phyloP scores from a whole-genome alignment of 805 yeast genomes.

The Scheffersomyces amazonensis region DNA sequence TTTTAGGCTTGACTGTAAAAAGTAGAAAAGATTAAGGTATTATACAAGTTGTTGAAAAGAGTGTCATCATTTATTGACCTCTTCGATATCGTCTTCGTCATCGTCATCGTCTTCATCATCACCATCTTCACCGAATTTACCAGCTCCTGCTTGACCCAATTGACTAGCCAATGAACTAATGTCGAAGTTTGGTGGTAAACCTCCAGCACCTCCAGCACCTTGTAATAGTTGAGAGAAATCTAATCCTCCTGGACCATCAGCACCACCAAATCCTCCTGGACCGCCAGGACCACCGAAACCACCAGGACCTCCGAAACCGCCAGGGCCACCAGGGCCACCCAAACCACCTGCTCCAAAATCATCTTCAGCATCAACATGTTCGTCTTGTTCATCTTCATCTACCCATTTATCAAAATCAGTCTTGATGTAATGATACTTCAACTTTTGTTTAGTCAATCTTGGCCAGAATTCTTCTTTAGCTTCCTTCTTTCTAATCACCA shows the following conservation, averaged over 20 bases:
- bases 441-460: slow-evolving; percentile 83
- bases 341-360: slow-evolving; percentile 31
- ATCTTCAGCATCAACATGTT: slow-evolving; percentile 46
- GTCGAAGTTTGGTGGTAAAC: slow-evolving; percentile 14
- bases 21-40: no score
- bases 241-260: slow-evolving; percentile 18
- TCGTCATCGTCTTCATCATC: slow-evolving; percentile 22
- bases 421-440: slow-evolving; percentile 74
- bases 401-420: slow-evolving; percentile 98
- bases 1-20: no score
- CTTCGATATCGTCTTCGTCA: slow-evolving; percentile 20
- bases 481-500: slow-evolving; percentile 69
- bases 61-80: not conserved
- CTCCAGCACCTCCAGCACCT: slow-evolving; percentile 34
- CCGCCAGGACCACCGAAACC: slow-evolving; percentile 37
- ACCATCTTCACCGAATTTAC: slow-evolving; percentile 10
- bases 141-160: slow-evolving; percentile 38
- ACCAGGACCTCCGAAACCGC: slow-evolving; percentile 14
- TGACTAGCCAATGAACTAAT: slow-evolving; percentile 37
- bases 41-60: not conserved
- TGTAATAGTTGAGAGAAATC: slow-evolving; percentile 31
- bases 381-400: slow-evolving; percentile 97
- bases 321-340: slow-evolving; percentile 24
- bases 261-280: slow-evolving; percentile 28
- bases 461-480: slow-evolving; percentile 87